Evolutionary conservation across 768 basidiomycete species (phyloP).

Genomic region (Boletus sp.): DNA sequence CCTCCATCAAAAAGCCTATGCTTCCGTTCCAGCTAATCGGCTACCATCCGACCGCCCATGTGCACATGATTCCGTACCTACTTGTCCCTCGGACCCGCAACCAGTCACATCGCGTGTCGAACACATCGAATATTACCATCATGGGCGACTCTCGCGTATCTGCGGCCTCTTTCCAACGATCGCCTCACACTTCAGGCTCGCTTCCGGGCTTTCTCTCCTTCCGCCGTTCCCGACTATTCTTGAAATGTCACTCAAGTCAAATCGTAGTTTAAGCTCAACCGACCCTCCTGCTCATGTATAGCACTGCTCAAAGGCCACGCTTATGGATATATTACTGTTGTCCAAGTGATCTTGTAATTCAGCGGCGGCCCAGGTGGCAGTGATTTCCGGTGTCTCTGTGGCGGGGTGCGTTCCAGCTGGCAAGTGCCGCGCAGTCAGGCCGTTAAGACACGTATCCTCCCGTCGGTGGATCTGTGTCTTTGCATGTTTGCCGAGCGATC

Average conservation of each 20-base stretch:
- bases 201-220: conserved; percentile 8
- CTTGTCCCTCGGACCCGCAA: conserved; percentile 28
- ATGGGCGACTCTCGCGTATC: neutral
- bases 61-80: neutral
- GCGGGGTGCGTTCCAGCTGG: conserved; percentile 6
- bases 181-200: conserved; percentile 20
- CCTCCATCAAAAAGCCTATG: conserved; percentile 24
- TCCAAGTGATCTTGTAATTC: neutral
- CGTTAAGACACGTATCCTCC: too few relatives aligned
- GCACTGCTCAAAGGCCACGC: neutral
- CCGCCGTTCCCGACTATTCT: conserved; percentile 11
- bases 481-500: neutral
- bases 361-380: conserved; percentile 6
- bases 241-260: conserved; percentile 9
- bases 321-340: neutral
- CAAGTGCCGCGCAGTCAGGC: neutral
- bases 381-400: conserved; percentile 10
- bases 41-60: conserved; percentile 6
- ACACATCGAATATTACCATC: conserved; percentile 17
- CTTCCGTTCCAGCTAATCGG: neutral
- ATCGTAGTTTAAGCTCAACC: neutral
- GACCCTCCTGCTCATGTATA: neutral
- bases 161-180: conserved; percentile 1
- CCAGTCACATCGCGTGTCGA: neutral
- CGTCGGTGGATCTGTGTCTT: neutral